Percentiles rank a stretch among this genome's conserved stretches.
These are phyloP conservation scores for Alternaria alternata DNA, from an alignment of 2,329 filamentous ascomycete species.

Conservation along the genomic window DNA sequence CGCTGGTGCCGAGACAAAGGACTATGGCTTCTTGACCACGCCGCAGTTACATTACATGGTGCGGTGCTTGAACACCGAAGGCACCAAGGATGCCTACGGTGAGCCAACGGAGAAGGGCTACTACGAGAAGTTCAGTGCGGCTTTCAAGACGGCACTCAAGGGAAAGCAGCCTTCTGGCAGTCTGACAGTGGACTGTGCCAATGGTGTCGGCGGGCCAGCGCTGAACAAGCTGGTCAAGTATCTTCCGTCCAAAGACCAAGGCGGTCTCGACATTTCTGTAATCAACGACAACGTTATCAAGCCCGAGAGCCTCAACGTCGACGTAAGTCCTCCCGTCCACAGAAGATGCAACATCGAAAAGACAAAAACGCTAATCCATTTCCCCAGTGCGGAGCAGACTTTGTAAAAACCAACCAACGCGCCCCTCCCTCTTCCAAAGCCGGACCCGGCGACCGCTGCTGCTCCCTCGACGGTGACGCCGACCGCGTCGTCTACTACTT, in stretches of 20 bases:
- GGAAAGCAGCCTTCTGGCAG: slow-evolving; percentile 73
- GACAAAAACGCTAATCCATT: no score
- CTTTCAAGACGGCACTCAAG: slow-evolving; percentile 84
- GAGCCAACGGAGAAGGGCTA: slow-evolving; percentile 90
- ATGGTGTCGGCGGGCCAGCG: slow-evolving; percentile 94
- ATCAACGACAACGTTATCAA: slow-evolving; percentile 93
- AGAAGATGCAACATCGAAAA: no score
- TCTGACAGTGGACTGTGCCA: slow-evolving; percentile 92
- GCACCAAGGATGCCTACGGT: slow-evolving; percentile 86
- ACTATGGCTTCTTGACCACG: slow-evolving; percentile 92
- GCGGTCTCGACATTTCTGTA: slow-evolving; percentile 77
- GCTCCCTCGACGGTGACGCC: slow-evolving; percentile 93
- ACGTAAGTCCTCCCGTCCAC: slow-evolving; percentile 63
- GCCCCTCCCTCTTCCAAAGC: slow-evolving; percentile 85
- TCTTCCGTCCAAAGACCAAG: slow-evolving; percentile 71
- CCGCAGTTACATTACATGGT: slow-evolving; percentile 98
- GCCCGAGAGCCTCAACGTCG: slow-evolving; percentile 86
- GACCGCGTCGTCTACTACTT: slow-evolving; percentile 97
- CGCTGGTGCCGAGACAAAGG: slow-evolving; percentile 75
- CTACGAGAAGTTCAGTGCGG: slow-evolving; percentile 87
- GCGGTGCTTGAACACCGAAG: slow-evolving; percentile 91
- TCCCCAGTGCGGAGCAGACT: slow-evolving; percentile 86
- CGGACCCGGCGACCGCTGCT: slow-evolving; percentile 77
- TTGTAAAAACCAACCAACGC: slow-evolving; percentile 95
- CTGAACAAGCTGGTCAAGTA: slow-evolving; percentile 85